phyloP scores from a whole-genome alignment of 2,329 filamentous ascomycete genomes.

The Beauveria bassiana region DNA sequence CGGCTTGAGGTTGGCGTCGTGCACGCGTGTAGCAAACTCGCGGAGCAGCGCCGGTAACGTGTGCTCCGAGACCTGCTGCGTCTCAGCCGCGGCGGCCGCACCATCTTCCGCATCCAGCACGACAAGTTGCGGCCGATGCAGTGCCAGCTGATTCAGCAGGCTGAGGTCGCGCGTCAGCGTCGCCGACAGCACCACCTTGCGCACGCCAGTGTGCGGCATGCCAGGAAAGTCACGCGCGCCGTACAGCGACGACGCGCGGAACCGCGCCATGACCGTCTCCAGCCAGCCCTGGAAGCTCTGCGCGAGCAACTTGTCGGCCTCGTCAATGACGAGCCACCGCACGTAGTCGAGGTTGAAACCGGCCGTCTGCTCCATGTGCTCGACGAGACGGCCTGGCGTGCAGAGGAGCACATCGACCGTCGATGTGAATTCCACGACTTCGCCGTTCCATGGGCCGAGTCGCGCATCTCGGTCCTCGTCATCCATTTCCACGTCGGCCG shows the following conservation, averaged over 20 bases:
- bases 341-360: constrained; percentile 74
- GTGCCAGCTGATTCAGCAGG: constrained; percentile 64
- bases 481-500: constrained; percentile 1
- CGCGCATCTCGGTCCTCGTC: constrained; percentile 17
- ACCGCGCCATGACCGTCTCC: constrained; percentile 57
- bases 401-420: constrained; percentile 84
- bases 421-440: constrained; percentile 58
- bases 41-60: constrained; percentile 54
- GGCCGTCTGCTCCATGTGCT: constrained; percentile 76
- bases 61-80: constrained; percentile 32
- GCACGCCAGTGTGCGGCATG: constrained; percentile 47
- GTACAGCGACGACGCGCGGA: constrained; percentile 40
- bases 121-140: constrained; percentile 68
- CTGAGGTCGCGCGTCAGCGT: constrained; percentile 86
- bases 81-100: constrained; percentile 34
- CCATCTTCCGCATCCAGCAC: constrained; percentile 54
- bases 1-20: constrained; percentile 66
- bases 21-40: constrained; percentile 61
- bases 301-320: constrained; percentile 84
- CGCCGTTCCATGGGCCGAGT: constrained; percentile 28
- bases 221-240: constrained; percentile 47
- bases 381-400: constrained; percentile 84
- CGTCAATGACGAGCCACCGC: constrained; percentile 85
- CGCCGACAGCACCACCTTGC: constrained; percentile 82
- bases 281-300: constrained; percentile 94